Evolutionary conservation across 208 protist genomes (phyloP).

Genomic region (Crithidia expoeki): DNA sequence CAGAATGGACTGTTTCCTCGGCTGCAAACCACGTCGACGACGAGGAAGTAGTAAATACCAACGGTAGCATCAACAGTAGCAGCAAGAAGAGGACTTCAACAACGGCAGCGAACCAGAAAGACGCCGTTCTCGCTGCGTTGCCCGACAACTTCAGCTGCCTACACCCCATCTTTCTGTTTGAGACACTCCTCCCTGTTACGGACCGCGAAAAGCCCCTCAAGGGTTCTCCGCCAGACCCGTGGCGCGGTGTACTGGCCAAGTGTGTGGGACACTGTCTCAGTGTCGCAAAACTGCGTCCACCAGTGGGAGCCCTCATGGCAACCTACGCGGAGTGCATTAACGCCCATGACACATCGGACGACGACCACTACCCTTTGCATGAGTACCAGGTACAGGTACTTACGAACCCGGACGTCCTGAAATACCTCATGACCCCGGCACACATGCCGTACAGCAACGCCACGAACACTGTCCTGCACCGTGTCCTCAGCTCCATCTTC

Average conservation of each 20-base stretch:
- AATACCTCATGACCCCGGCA: slow-evolving; percentile 36
- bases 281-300: slow-evolving; percentile 56
- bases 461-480: slow-evolving; percentile 60
- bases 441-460: slow-evolving; percentile 40
- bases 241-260: slow-evolving; percentile 25
- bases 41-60: slow-evolving; percentile 12
- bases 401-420: slow-evolving; percentile 58
- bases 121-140: slow-evolving; percentile 24
- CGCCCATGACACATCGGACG: slow-evolving; percentile 12
- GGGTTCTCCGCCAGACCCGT: slow-evolving; percentile 1
- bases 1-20: neutral
- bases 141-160: slow-evolving; percentile 38
- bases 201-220: neutral
- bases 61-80: neutral
- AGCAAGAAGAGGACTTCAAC: neutral
- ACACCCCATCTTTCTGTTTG: slow-evolving; percentile 43
- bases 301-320: slow-evolving; percentile 52
- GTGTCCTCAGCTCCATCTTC: slow-evolving; percentile 43
- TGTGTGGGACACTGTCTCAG: slow-evolving; percentile 43
- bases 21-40: neutral
- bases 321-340: slow-evolving; percentile 63
- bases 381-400: slow-evolving; percentile 67
- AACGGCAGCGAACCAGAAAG: neutral
- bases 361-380: slow-evolving; percentile 19
- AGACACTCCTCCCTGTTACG: slow-evolving; percentile 23